These are phyloP conservation scores for Aspergillus proliferans DNA, from an alignment of 2,329 filamentous ascomycete species.

Conservation along the genomic window DNA sequence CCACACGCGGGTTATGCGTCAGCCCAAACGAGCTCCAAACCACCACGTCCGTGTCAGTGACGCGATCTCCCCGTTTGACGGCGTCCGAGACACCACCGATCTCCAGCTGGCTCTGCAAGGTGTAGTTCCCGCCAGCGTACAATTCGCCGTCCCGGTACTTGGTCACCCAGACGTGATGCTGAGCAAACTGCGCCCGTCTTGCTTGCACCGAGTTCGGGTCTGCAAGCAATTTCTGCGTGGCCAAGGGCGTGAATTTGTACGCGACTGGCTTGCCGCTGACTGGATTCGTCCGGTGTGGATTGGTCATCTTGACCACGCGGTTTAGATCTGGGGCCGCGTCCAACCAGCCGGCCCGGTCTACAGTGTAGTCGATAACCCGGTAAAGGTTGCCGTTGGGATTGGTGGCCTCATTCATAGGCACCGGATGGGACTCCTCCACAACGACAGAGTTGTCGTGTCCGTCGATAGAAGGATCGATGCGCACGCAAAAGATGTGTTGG, in stretches of 20 bases:
- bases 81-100: conserved; percentile 29
- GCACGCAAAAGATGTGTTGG: conserved; percentile 67
- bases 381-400: conserved; percentile 53
- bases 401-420: conserved; percentile 46
- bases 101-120: conserved; percentile 45
- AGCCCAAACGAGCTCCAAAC: conserved; percentile 42
- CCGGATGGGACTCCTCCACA: conserved; percentile 53
- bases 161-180: conserved; percentile 52
- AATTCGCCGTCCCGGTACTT: conserved; percentile 47
- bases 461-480: conserved; percentile 56
- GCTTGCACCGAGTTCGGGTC: conserved; percentile 48
- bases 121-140: conserved; percentile 51
- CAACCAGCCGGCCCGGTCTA: conserved; percentile 45
- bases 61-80: conserved; percentile 25
- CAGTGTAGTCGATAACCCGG: conserved; percentile 40
- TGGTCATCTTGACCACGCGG: conserved; percentile 54
- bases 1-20: conserved; percentile 40
- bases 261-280: conserved; percentile 49
- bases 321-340: conserved; percentile 39
- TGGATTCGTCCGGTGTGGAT: conserved; percentile 46
- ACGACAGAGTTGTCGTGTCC: conserved; percentile 50
- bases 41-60: conserved; percentile 38
- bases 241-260: conserved; percentile 52
- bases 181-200: conserved; percentile 49
- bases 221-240: conserved; percentile 54